Base-by-base conservation (phyloP, 2,329 filamentous ascomycete genomes). In the Xylariaceae sp. region DNA sequence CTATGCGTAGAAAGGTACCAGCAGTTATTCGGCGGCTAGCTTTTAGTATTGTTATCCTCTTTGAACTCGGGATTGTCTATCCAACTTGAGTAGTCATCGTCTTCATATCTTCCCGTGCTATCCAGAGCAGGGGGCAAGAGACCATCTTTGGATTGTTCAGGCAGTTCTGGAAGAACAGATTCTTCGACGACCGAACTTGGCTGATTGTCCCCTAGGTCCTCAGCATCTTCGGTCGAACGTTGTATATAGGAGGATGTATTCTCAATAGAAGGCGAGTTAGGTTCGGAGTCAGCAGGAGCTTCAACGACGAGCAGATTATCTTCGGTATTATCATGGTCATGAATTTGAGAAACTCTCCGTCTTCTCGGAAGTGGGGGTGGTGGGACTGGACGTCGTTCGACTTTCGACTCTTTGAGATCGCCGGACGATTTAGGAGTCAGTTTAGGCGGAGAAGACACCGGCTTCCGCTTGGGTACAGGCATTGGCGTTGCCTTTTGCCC, bases 71-170 rank as follows among this genome's bases (percentile, higher is more conserved):
- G 61, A 39, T 65, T 61, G 31, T 68, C 64, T 39, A 67, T 51
- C 66, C 66, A 68, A 39, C 60, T 65, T 17, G 65, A 61, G 39
- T 64, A 68, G 17, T 63, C 66, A n/a, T 67, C 63, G 22, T 63
- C 60, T 1, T 62, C 60, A 2, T 53, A 55, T 6, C 55, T 51
- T 2, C 47, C 53, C 17, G 40, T 36, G 2, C 45, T 11, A 22
- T 52, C 41, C 14, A 31, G 54, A 16, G 28, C 36, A 7, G 12
- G 42, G 31, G 49, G 44, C 17, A 36, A 19, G n/a, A 47, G 34
- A 10, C 12, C 31, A 3, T 33, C 7, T 12, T 53, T 28, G 14
- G 28, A 45, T 13, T 31, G 12, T 34, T 52, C 50, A 33, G 46
- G 19, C 31, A 48, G 31, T 43, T 55, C 33, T 33, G 54, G 31